A percentile compares a stretch with the other conserved stretches of the same genome.
These are phyloP conservation scores for Nannizziopsis arthrosporioides DNA, from an alignment of 2,329 filamentous ascomycete species.

Conservation along the genomic window DNA sequence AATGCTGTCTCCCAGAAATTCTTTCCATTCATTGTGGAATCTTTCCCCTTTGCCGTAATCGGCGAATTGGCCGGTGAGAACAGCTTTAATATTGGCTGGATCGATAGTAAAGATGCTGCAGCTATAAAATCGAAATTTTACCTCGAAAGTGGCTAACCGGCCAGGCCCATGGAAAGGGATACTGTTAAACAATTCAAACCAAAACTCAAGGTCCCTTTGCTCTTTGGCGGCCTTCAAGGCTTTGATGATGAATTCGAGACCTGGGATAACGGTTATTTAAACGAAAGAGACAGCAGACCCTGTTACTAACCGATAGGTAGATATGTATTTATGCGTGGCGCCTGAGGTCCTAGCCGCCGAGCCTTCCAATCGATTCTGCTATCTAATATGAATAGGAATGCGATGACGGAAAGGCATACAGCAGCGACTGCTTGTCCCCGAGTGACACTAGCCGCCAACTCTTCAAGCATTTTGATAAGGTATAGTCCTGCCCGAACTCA, in stretches of 20 bases:
- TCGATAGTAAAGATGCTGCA: conserved; percentile 68
- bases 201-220: conserved; percentile 51
- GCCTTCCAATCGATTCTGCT: conserved; percentile 17
- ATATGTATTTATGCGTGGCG: conserved; percentile 25
- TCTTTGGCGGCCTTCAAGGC: conserved; percentile 43
- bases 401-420: neutral
- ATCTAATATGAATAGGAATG: neutral
- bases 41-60: conserved; percentile 69
- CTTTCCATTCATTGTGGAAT: conserved; percentile 64
- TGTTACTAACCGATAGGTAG: conserved; percentile 28
- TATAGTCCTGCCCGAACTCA: neutral
- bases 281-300: neutral
- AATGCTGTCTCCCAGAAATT: conserved; percentile 75
- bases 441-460: conserved; percentile 3
- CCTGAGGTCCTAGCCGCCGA: conserved; percentile 25
- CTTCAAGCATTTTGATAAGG: conserved; percentile 11
- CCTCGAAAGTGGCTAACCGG: conserved; percentile 57
- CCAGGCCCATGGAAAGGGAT: conserved; percentile 23
- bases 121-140: conserved; percentile 25
- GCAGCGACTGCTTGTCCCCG: conserved; percentile 6
- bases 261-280: conserved; percentile 30
- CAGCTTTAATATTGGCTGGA: conserved; percentile 80
- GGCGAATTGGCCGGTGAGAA: conserved; percentile 74
- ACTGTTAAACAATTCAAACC: conserved; percentile 42
- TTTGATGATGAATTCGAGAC: conserved; percentile 52